phyloP scores from a whole-genome alignment of 2,329 filamentous ascomycete species.

The Aspergillus neoniger region DNA sequence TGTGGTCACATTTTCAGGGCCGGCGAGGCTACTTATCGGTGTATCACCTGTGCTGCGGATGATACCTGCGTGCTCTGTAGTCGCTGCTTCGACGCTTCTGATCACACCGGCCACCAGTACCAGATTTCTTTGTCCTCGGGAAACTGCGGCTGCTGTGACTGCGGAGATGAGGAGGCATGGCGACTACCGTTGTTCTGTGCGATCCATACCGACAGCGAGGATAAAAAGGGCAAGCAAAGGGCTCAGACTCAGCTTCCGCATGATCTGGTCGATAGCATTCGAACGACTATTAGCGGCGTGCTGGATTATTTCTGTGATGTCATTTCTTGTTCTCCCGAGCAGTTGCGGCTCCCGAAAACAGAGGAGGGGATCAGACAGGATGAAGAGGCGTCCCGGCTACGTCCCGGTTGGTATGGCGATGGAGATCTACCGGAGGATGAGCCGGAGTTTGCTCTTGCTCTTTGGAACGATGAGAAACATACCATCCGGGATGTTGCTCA shows the following conservation, averaged over 20 bases:
- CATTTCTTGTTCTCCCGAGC: constrained; percentile 95
- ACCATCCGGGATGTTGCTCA: constrained; percentile 88
- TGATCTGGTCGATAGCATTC: constrained; percentile 74
- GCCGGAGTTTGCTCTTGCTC: constrained; percentile 76
- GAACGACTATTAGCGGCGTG: constrained; percentile 79
- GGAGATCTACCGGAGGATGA: constrained; percentile 64
- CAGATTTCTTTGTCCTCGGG: constrained; percentile 84
- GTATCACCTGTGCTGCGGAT: constrained; percentile 90
- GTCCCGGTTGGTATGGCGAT: constrained; percentile 69
- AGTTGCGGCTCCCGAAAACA: constrained; percentile 83
- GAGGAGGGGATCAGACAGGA: constrained; percentile 78
- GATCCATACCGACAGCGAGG: constrained; percentile 73
- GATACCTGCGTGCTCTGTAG: constrained; percentile 95
- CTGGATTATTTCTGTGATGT: constrained; percentile 98
- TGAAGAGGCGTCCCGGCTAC: constrained; percentile 76
- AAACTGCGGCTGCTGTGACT: constrained; percentile 96
- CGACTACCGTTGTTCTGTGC: constrained; percentile 78
- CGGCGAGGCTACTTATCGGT: constrained; percentile 91
- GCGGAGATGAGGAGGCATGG: constrained; percentile 95
- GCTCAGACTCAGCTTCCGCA: constrained; percentile 70
- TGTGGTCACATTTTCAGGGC: constrained; percentile 97
- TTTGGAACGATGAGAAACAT: constrained; percentile 99
- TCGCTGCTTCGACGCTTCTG: constrained; percentile 90
- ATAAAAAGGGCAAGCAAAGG: constrained; percentile 51
- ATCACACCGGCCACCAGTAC: constrained; percentile 91